Evolutionary conservation across 805 yeast species (phyloP).

Genomic region (Grigorovia humatica): DNA sequence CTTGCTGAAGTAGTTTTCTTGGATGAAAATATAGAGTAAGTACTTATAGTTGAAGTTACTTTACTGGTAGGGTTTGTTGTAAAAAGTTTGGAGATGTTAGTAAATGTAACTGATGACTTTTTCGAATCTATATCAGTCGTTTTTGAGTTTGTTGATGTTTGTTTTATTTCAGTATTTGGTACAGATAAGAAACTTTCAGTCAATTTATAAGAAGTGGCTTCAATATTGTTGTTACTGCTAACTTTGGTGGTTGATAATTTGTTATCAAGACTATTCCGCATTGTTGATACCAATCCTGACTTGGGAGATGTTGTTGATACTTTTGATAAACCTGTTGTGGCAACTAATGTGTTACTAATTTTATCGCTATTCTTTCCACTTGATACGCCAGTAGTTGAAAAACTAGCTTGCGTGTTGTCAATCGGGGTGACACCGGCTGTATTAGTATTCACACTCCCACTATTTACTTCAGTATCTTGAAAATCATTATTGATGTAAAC

Average conservation of each 20-base stretch:
- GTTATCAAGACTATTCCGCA: too few relatives aligned
- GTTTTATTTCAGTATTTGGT: too few relatives aligned
- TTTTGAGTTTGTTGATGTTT: too few relatives aligned
- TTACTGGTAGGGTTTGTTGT: slow-evolving; percentile 4
- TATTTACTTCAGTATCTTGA: slow-evolving; percentile 2
- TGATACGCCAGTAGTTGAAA: not conserved
- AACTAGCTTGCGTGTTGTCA: too few relatives aligned
- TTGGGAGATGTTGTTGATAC: not conserved
- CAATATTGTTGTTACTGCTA: too few relatives aligned
- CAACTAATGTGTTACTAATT: not conserved
- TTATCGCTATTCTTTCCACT: not conserved
- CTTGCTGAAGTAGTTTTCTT: not conserved
- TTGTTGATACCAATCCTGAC: too few relatives aligned
- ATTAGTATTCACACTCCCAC: not conserved
- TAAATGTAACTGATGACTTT: not conserved
- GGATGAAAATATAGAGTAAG: slow-evolving; percentile 1
- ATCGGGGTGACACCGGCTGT: not conserved
- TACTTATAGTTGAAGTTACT: slow-evolving; percentile 10
- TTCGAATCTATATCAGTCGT: not conserved
- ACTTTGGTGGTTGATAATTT: too few relatives aligned
- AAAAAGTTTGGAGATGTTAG: not conserved
- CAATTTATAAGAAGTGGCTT: too few relatives aligned
- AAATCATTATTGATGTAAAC: slow-evolving; percentile 32
- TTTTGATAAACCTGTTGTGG: not conserved
- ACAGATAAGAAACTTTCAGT: too few relatives aligned